Evolutionary conservation across 1,284 basidiomycete species (phyloP).

Genomic region (Exsudoporus floridanus): DNA sequence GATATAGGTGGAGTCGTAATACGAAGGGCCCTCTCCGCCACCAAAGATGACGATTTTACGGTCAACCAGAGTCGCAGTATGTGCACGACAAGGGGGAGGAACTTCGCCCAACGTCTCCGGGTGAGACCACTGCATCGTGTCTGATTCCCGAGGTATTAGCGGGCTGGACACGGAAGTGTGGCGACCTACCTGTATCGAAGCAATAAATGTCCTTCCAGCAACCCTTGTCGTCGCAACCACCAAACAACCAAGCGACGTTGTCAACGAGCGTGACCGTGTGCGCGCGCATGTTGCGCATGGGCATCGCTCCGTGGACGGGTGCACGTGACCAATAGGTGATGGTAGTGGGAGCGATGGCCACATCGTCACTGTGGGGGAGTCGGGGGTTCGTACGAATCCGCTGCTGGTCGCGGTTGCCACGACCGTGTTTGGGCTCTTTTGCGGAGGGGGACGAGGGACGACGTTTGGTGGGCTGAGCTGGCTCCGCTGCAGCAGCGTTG

Average conservation of each 20-base stretch:
- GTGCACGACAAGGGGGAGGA: slow-evolving; percentile 83
- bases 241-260: slow-evolving; percentile 82
- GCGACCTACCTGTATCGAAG: slow-evolving; percentile 74
- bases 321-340: slow-evolving; percentile 87
- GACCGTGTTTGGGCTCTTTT: slow-evolving; percentile 24
- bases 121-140: slow-evolving; percentile 88
- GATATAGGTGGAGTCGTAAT: slow-evolving; percentile 78
- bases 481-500: slow-evolving; percentile 19
- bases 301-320: slow-evolving; percentile 76
- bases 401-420: slow-evolving; percentile 24
- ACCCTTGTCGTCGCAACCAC: slow-evolving; percentile 81
- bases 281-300: slow-evolving; percentile 75
- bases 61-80: slow-evolving; percentile 85
- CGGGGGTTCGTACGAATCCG: slow-evolving; percentile 48
- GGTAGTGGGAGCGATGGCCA: slow-evolving; percentile 52
- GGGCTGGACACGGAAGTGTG: background rate
- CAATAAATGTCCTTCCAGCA: slow-evolving; percentile 80
- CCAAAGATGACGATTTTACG: slow-evolving; percentile 81
- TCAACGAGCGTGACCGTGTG: slow-evolving; percentile 86
- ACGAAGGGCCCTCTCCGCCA: slow-evolving; percentile 77
- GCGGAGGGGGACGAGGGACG: slow-evolving; percentile 31
- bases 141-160: slow-evolving; percentile 39
- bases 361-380: slow-evolving; percentile 57
- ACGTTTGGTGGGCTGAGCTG: slow-evolving; percentile 24
- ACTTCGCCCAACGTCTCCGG: slow-evolving; percentile 72